Evolutionary conservation across 352 stramenopile genomes (phyloP).

Genomic region (Globisporangium mamillatum): DNA sequence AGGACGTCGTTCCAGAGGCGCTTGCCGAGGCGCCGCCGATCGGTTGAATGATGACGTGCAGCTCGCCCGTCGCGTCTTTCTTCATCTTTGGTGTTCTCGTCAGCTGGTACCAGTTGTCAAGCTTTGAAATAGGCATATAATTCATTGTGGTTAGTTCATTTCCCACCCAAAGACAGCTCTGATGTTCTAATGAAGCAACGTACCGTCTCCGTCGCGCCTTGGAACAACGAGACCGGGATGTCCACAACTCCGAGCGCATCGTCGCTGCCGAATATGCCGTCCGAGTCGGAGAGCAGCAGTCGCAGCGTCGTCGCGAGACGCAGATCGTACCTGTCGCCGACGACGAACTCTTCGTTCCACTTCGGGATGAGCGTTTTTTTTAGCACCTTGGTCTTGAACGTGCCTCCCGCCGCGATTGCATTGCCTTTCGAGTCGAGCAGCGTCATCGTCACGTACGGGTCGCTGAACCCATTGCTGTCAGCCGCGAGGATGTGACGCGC

Average conservation of each 20-base stretch:
- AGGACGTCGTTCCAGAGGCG: constrained; percentile 1
- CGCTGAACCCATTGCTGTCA: constrained; percentile 63
- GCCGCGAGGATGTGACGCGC: constrained; percentile 64
- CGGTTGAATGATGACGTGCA: constrained; percentile 50
- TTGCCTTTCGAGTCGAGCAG: constrained; percentile 61
- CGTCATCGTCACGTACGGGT: constrained; percentile 70
- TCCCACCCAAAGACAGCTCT: not conserved
- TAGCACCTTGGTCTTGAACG: constrained; percentile 62
- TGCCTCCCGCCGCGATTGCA: constrained; percentile 36
- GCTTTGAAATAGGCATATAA: constrained; percentile 12
- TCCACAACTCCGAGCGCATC: constrained; percentile 68
- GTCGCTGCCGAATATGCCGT: constrained; percentile 61
- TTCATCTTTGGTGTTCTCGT: constrained; percentile 67
- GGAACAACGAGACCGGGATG: constrained; percentile 59
- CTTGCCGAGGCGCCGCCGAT: constrained; percentile 1
- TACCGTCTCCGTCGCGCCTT: constrained; percentile 29
- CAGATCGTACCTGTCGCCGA: constrained; percentile 66
- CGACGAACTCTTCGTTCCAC: constrained; percentile 61
- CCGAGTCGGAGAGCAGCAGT: constrained; percentile 47
- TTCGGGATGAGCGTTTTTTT: constrained; percentile 65
- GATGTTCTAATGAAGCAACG: not conserved
- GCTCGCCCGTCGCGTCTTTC: constrained; percentile 59
- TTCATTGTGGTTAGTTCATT: not conserved
- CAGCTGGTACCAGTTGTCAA: constrained; percentile 76
- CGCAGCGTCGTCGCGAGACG: constrained; percentile 62